A percentile compares a stretch with the other conserved stretches of the same genome.
Evolutionary conservation across 2,329 filamentous ascomycete species (phyloP).

Genomic region (Lasiodiplodia gonubiensis): DNA sequence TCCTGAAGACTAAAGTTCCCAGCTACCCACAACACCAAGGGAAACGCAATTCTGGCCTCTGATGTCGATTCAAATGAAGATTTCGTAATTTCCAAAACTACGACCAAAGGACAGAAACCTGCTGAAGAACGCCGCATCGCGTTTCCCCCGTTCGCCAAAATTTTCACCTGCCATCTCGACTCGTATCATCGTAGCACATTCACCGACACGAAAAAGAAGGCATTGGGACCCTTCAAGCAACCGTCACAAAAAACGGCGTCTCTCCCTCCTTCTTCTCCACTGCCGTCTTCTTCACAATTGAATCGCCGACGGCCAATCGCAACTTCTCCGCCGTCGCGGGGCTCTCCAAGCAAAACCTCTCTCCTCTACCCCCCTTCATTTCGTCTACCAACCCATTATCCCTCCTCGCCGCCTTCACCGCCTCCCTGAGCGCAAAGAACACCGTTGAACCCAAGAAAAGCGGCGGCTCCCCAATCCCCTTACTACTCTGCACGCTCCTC

Average conservation of each 20-base stretch:
- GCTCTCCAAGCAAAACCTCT: slow-evolving; percentile 70
- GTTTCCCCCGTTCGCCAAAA: not conserved
- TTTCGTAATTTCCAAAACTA: slow-evolving; percentile 2
- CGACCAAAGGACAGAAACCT: not conserved
- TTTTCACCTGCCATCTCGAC: not conserved
- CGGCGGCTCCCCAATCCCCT: slow-evolving; percentile 76
- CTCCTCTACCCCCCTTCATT: slow-evolving; percentile 41
- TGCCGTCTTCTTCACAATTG: slow-evolving; percentile 72
- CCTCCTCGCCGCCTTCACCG: slow-evolving; percentile 72
- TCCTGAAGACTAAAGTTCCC: not conserved
- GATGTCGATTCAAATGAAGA: slow-evolving; percentile 14
- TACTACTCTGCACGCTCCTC: slow-evolving; percentile 79
- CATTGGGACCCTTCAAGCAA: slow-evolving; percentile 8
- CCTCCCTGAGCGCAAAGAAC: slow-evolving; percentile 86
- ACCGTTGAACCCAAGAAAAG: slow-evolving; percentile 81
- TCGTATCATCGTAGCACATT: not conserved
- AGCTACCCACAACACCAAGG: not conserved
- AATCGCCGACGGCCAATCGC: slow-evolving; percentile 76
- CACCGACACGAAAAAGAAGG: not conserved
- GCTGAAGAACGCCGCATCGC: not conserved
- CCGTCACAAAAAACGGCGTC: slow-evolving; percentile 72
- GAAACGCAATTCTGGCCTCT: slow-evolving; percentile 14
- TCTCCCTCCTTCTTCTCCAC: slow-evolving; percentile 75
- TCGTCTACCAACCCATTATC: slow-evolving; percentile 53
- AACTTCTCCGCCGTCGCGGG: slow-evolving; percentile 85